Evolutionary conservation across 257 asterid genomes (phyloP).

Genomic region (Solanum tarapatanum): DNA sequence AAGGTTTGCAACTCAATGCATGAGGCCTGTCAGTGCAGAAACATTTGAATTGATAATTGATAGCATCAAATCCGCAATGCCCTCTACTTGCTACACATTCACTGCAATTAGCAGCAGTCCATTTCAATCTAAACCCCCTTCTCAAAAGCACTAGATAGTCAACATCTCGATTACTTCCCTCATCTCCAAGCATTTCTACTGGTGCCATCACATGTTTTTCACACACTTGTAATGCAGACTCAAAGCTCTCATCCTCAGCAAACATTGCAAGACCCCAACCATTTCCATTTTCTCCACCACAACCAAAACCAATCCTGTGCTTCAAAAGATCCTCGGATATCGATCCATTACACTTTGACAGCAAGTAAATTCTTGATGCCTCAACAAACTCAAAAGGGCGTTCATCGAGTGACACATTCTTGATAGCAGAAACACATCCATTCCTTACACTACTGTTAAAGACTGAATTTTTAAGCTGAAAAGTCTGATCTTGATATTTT

Average conservation of each 20-base stretch:
- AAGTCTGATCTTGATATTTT: conserved; percentile 5
- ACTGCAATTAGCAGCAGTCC: conserved; percentile 31
- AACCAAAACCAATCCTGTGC: conserved; percentile 4
- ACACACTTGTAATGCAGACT: too few species aligned
- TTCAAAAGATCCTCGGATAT: background rate
- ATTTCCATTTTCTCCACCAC: background rate
- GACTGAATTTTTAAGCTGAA: conserved; percentile 21
- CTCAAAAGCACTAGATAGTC: conserved; percentile 18
- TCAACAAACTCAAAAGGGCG: background rate
- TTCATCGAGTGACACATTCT: conserved; percentile 9
- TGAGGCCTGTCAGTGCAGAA: conserved; percentile 52
- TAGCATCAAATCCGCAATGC: conserved; percentile 32
- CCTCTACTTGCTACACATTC: conserved; percentile 34
- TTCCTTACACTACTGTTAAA: background rate
- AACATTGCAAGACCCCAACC: conserved; percentile 21
- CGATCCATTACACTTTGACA: conserved; percentile 20
- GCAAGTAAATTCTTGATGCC: conserved; percentile 13
- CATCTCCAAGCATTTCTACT: background rate
- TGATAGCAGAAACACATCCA: conserved; percentile 21
- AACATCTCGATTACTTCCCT: background rate
- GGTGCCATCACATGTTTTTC: too few species aligned
- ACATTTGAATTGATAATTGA: conserved; percentile 19
- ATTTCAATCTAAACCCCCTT: conserved; percentile 38
- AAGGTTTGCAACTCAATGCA: conserved; percentile 16
- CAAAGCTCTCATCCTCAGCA: background rate